Evolutionary conservation across 1,139 yeast species (phyloP), one percentile per base, ranked within the genome.

Genomic region (Nakaseomyces nivariensis): DNA sequence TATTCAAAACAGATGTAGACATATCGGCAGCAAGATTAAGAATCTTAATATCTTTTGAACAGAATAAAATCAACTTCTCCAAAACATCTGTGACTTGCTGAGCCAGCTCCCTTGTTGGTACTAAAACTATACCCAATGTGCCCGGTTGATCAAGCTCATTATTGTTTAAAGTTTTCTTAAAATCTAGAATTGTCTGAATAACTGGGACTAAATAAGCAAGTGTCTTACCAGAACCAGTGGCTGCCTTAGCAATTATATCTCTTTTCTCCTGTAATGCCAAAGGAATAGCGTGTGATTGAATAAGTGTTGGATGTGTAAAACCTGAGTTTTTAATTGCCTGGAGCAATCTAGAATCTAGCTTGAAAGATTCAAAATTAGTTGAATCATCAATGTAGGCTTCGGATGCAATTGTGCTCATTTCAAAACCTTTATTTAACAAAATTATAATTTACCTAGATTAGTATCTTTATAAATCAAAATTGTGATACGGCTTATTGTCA

Each of bases 241-340:
- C 79, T 17, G 96, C 95, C 60, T 85, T 79, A 32, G 95, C 95
- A 37, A 88, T 83, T 56, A 88, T 82, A 64, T 88, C 96, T 68
- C 89, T 79, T 61, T 82, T 84, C 58, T 86, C 94, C 58, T 87
- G 86, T 49, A 92, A 69, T 1, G 97, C 96, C 50, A 92, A 71
- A 33, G 96, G 96, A 52, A 92, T 87, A n/a, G 96, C 88, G 66
- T 82, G 83, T 6, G 94, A 79, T 70, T 92, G 98, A 49, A 92
- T 85, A 52, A 87, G 75, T 1, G 97, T 94, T 9, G 97, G 97
- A 61, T 82, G 81, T 52, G 76, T 78, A 69, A 82, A 89, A 4
- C 95, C 96, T 52, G 89, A 71, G 58, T 81, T 81, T 58, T 83
- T 85, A 49, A 92, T 76, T 10, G 97, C 96, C 64, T 92, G 97